phyloP scores from a whole-genome alignment of 129 eudicot species.

The Chrysanthemum lavandulifolium region DNA sequence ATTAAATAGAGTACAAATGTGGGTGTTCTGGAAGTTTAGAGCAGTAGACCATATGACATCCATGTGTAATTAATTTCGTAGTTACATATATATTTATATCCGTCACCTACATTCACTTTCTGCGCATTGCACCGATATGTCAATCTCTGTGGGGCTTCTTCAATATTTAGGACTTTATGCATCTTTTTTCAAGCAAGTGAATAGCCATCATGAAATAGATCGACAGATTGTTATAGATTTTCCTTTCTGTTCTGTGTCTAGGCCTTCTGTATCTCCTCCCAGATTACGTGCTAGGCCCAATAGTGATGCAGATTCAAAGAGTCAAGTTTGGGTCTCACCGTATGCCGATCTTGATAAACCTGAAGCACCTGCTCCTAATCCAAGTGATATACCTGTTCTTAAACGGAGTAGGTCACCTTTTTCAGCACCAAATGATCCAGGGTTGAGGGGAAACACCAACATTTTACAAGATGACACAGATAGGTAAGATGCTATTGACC shows the following conservation, averaged over 20 bases:
- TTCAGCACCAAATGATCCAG: slow-evolving; percentile 40
- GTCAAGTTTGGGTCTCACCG: slow-evolving; percentile 22
- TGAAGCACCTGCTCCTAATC: slow-evolving; percentile 39
- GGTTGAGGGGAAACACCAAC: slow-evolving; percentile 31
- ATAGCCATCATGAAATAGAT: no score
- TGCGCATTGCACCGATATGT: no score
- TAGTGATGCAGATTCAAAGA: slow-evolving; percentile 33
- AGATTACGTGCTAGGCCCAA: slow-evolving; percentile 33
- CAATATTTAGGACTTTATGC: no score
- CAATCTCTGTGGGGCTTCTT: no score
- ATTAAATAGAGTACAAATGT: no score
- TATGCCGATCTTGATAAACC: slow-evolving; percentile 29
- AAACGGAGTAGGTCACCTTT: slow-evolving; percentile 73
- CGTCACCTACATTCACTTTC: no score
- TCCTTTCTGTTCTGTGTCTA: slow-evolving; percentile 9
- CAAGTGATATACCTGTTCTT: slow-evolving; percentile 39
- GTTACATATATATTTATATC: no score
- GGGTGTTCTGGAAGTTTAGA: no score
- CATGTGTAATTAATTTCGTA: no score
- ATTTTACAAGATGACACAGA: slow-evolving; percentile 48
- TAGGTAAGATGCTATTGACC: slow-evolving; percentile 36
- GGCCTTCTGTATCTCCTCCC: slow-evolving; percentile 49
- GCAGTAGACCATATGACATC: no score
- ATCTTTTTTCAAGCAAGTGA: no score
- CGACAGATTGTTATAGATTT: no score